Base-by-base conservation (phyloP, 495 filamentous ascomycete species). In the Aspergillus asperescens region DNA sequence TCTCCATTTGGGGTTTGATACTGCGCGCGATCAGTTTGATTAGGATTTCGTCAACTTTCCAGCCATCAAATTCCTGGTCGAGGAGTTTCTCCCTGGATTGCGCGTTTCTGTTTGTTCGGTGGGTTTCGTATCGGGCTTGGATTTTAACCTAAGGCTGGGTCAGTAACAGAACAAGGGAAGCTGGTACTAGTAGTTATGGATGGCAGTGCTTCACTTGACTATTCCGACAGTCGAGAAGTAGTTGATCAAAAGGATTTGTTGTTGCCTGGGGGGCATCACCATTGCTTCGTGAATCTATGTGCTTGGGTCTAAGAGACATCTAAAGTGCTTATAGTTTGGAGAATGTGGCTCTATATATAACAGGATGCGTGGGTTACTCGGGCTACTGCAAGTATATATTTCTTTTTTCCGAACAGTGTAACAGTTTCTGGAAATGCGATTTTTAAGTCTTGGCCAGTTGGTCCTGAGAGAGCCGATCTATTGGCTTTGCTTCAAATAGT, bases 11-110 rank as follows among this genome's bases (percentile, higher is more conserved):
- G 74, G 51, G 76, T 73, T 35, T 15, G 57, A 40, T 31, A 50
- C 2, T 44, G 15, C 54, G 65, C 43, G 40, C 54, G 6, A 63
- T 54, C 24, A 96, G 66, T 46, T 84, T 83, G 10, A 80, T 66
- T 4, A 98, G 74, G 35, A 88, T 83, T 1, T 82, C 81, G 59
- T 98, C 93, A 37, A 90, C 75, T 18, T 77, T 81, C 66, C 91
- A 77, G 42, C 84, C 86, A 0, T 63, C 53, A 52, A 93, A 95
- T n/a, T 82, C 78, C 1, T 74, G 57, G 7, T 82, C 72, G 4
- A 91, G 70, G 38, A 96, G 79, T 51, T 85, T 86, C 1, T 67
- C 69, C 37, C 74, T 80, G 64, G 89, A 89, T 51, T 87, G 80
- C 10, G 65, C 71, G 64, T 90, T 95, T 15, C 91, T 80, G 3